Conservation (phyloP, 164 flowering plant genomes). For the Chimonanthus salicifolius region DNA sequence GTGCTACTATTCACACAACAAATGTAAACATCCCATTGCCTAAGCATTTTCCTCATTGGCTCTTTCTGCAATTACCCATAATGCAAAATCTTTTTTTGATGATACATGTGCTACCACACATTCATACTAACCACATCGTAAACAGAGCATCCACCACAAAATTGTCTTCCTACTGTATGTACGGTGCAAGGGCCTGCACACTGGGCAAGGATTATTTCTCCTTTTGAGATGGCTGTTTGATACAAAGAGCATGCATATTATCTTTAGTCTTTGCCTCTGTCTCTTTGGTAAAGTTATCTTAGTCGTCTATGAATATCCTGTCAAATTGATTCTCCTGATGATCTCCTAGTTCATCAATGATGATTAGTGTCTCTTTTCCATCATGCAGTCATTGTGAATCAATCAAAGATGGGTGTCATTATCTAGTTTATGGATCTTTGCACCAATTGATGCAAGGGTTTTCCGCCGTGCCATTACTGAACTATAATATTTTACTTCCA, state of each 20-base stretch:
- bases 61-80: not conserved
- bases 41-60: not conserved
- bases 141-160: no score
- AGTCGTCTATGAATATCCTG: not conserved
- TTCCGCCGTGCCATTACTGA: no score
- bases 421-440: not conserved
- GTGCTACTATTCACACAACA: constrained; percentile 96
- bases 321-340: not conserved
- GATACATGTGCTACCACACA: not conserved
- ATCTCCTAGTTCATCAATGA: not conserved
- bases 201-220: not conserved
- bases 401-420: not conserved
- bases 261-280: not conserved
- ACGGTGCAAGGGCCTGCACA: not conserved
- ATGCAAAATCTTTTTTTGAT: not conserved
- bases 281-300: not conserved
- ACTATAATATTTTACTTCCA: no score
- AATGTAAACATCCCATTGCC: constrained; percentile 40
- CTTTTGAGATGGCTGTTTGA: not conserved
- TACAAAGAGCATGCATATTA: not conserved
- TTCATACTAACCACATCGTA: no score
- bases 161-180: no score
- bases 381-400: not conserved
- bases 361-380: not conserved
- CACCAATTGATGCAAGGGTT: no score